phyloP scores from a whole-genome alignment of 2,329 filamentous ascomycete species.

The Macrophomina tecta region DNA sequence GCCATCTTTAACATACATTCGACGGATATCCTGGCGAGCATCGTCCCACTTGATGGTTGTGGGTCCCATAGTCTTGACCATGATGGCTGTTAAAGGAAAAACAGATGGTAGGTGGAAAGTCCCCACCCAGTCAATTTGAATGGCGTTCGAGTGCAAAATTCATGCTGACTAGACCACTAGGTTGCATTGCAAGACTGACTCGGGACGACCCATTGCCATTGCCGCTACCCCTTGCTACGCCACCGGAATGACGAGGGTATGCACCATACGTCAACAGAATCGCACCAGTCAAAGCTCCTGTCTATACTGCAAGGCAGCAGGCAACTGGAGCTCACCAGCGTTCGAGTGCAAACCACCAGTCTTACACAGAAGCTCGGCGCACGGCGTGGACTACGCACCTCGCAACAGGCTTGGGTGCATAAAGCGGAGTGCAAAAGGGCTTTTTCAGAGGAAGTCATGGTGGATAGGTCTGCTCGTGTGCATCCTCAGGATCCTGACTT shows the following conservation, averaged over 20 bases:
- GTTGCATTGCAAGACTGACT: neutral
- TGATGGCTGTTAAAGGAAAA: neutral
- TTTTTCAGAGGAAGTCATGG: too few species aligned
- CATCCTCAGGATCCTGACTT: too few species aligned
- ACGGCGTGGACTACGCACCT: too few species aligned
- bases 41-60: constrained; percentile 1
- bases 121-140: neutral
- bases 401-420: too few species aligned
- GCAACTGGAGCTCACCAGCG: neutral
- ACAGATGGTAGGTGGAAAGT: neutral
- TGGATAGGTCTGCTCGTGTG: too few species aligned
- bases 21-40: neutral
- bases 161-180: neutral
- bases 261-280: neutral
- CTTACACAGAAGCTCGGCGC: too few species aligned
- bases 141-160: neutral
- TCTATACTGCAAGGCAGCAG: neutral
- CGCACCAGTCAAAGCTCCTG: neutral
- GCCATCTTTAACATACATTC: neutral
- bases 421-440: too few species aligned
- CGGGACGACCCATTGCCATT: neutral
- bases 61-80: constrained; percentile 7
- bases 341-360: neutral
- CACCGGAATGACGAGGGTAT: neutral
- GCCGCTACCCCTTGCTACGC: neutral